Base-by-base conservation (phyloP, 768 basidiomycete genomes). In the Lentinula raphanica region DNA sequence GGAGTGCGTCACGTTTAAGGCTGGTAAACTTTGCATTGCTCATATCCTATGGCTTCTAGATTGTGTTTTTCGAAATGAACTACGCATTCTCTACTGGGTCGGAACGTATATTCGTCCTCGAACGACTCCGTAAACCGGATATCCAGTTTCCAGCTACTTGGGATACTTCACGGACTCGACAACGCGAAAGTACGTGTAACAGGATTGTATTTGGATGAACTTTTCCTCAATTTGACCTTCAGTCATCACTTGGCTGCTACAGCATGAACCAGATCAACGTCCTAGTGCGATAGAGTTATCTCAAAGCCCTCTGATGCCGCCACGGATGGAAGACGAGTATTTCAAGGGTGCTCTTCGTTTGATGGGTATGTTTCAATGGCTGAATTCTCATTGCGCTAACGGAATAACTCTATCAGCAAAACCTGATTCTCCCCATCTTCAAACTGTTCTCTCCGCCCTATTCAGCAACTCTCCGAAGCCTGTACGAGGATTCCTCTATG, bases 11-110 rank as follows among this genome's bases (percentile, higher is more conserved):
- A 11, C 21, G 15, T 12, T 17, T 56, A 13, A 21, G 42, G 19
- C n/a, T 27, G 19, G 57, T 21, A 42, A 19, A 9, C n/a, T 38
- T 19, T 11, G 15, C 28, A 17, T 55, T 2, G 32, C 21, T 61
- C 21, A 56, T 49, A 42, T 3, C 58, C 42, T 27, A 38, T 60
- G 94, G 92, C 58, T 44, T 27, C 38, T 60, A 94, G 92, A 86
- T 98, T 62, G 94, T 97, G 13, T 97, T 97, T 72, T 97, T 98
- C 66, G 95, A 98, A 74, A 96, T 97, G 94, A 94, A 92, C 69
- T 92, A 87, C 71, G 65, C 75, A 17, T 93, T 97, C 72, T 74
- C 81, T 11, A 97, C 94, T 0, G 86, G 83, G 1, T 80, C 90
- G 19, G 94, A 98, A 66, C 85, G 94, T 21, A 89, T 90, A 38